A percentile compares a stretch with the other conserved stretches of the same genome.
These are phyloP conservation scores for Neonectria magnoliae DNA, from an alignment of 2,329 filamentous ascomycete genomes.

Conservation along the genomic window DNA sequence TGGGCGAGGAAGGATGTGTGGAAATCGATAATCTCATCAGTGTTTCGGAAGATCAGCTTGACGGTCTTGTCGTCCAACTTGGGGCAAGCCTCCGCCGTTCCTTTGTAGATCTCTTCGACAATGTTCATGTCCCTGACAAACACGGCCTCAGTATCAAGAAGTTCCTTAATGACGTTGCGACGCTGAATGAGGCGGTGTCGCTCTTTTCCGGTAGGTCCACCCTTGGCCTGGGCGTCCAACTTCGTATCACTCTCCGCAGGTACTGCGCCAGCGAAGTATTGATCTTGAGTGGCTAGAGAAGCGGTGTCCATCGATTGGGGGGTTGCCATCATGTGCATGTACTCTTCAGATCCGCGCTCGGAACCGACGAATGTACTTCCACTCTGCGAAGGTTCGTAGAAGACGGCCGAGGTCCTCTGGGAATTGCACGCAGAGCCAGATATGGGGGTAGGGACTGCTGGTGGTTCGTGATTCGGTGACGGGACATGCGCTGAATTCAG, in stretches of 20 bases:
- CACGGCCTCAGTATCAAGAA: constrained; percentile 90
- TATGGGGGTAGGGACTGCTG: constrained; percentile 56
- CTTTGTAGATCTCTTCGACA: constrained; percentile 96
- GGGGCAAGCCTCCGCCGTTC: constrained; percentile 84
- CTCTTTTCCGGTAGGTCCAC: constrained; percentile 61
- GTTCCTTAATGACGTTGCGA: constrained; percentile 86
- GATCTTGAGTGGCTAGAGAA: constrained; percentile 56
- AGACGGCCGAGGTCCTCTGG: constrained; percentile 55
- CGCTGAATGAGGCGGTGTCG: constrained; percentile 81
- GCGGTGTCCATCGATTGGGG: constrained; percentile 58
- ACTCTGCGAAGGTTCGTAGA: constrained; percentile 51
- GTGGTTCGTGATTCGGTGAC: constrained; percentile 61
- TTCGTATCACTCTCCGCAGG: constrained; percentile 52
- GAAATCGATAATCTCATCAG: constrained; percentile 88
- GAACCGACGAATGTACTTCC: constrained; percentile 56
- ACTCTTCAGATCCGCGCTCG: constrained; percentile 58
- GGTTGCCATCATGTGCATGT: constrained; percentile 53
- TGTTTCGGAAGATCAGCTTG: constrained; percentile 92
- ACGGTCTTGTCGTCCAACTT: constrained; percentile 85
- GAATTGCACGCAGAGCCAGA: constrained; percentile 50
- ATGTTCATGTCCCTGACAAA: constrained; percentile 98
- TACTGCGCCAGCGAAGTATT: constrained; percentile 50
- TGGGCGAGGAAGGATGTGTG: constrained; percentile 82
- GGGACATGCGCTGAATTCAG: constrained; percentile 45
- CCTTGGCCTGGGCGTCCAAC: constrained; percentile 49